Conservation (phyloP, 352 stramenopile species). For the Thalassiosira livingstoniorum region DNA sequence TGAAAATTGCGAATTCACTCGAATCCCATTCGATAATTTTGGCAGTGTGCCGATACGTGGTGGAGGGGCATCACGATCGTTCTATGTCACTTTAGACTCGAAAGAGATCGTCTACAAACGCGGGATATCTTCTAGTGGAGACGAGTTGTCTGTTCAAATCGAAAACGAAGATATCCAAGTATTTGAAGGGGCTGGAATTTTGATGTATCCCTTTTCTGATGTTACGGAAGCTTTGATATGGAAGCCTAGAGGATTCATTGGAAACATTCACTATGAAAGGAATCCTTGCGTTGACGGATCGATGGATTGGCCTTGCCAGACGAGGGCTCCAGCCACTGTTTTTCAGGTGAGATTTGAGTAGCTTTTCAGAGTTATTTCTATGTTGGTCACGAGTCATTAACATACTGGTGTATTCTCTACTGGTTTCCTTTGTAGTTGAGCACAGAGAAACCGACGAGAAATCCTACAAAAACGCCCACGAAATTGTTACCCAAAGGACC, state of each 20-base stretch:
- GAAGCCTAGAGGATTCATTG: slow-evolving; percentile 32
- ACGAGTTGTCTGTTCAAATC: neutral
- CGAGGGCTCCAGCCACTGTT: neutral
- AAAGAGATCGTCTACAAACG: slow-evolving; percentile 14
- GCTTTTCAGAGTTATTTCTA: too few relatives aligned
- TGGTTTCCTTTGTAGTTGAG: neutral
- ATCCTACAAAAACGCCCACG: slow-evolving; percentile 3
- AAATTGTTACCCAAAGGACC: too few relatives aligned
- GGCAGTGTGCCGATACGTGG: neutral
- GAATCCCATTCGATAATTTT: slow-evolving; percentile 22
- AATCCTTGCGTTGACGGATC: slow-evolving; percentile 5
- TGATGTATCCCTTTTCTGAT: slow-evolving; percentile 29
- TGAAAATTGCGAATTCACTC: slow-evolving; percentile 11
- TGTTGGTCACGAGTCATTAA: too few relatives aligned
- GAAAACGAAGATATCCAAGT: slow-evolving; percentile 19
- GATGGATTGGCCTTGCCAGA: neutral
- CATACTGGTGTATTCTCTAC: neutral
- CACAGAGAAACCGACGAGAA: neutral
- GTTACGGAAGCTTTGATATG: neutral
- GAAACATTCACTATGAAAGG: slow-evolving; percentile 29
- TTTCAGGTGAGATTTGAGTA: neutral
- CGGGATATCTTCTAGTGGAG: neutral
- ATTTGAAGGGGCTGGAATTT: slow-evolving; percentile 17
- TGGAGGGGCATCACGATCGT: neutral
- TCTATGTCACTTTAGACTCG: slow-evolving; percentile 15